phyloP scores from a whole-genome alignment of 164 flowering plant genomes.

The Amborella trichopoda region DNA sequence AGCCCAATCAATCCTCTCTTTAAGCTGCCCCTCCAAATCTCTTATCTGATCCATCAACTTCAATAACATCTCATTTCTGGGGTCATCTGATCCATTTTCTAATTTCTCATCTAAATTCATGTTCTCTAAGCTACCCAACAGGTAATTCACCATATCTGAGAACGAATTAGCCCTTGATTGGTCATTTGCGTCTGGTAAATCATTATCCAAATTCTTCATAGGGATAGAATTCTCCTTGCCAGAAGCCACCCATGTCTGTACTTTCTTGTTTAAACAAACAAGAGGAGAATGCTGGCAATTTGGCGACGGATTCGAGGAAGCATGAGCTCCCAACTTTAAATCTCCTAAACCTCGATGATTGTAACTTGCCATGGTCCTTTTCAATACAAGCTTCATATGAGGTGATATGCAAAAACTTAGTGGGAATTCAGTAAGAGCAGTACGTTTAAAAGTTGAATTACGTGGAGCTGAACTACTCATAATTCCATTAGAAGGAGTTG shows the following conservation, averaged over 20 bases:
- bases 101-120: constrained; percentile 63
- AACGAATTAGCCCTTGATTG: constrained; percentile 24
- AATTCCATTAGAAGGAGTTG: constrained; percentile 24
- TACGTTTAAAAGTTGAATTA: constrained; percentile 27
- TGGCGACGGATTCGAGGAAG: no score
- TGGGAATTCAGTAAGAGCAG: constrained; percentile 57
- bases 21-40: constrained; percentile 69
- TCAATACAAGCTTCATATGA: constrained; percentile 61
- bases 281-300: constrained; percentile 23
- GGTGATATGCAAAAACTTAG: constrained; percentile 83
- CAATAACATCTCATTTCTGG: constrained; percentile 60
- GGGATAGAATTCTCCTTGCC: no score
- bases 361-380: constrained; percentile 69
- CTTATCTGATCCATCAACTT: constrained; percentile 54
- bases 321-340: no score
- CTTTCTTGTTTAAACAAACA: no score
- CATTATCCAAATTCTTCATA: no score
- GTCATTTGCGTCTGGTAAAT: constrained; percentile 22
- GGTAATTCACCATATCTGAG: constrained; percentile 40
- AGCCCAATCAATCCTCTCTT: constrained; percentile 95
- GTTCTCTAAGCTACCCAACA: constrained; percentile 68
- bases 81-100: constrained; percentile 37
- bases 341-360: no score
- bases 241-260: no score
- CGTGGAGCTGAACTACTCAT: constrained; percentile 24